Conservation (phyloP, 1,284 basidiomycete genomes). For the Microbotryum silenes-acaulis region DNA sequence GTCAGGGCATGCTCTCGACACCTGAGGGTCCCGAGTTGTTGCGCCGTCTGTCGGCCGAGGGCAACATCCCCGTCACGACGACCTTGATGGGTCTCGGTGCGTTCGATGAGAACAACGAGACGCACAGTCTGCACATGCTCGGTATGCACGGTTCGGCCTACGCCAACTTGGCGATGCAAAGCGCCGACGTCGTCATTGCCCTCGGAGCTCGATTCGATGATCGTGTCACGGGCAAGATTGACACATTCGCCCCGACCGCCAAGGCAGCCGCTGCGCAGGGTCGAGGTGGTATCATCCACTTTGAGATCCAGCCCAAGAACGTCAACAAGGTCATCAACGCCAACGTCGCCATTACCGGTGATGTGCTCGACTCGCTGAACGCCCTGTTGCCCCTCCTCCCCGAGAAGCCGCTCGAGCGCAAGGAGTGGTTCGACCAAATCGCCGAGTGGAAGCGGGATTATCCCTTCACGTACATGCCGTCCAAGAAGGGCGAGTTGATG, state of each 20-base stretch:
- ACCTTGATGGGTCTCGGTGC: constrained; percentile 92
- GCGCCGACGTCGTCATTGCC: constrained; percentile 94
- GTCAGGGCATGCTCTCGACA: constrained; percentile 79
- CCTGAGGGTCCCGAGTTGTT: constrained; percentile 77
- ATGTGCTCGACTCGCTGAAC: constrained; percentile 76
- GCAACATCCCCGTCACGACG: constrained; percentile 94
- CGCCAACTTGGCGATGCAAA: constrained; percentile 94
- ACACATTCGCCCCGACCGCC: constrained; percentile 83
- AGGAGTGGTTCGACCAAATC: constrained; percentile 76
- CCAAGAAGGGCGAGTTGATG: constrained; percentile 57
- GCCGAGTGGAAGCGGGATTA: constrained; percentile 76
- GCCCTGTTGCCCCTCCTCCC: constrained; percentile 71
- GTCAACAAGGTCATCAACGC: constrained; percentile 98
- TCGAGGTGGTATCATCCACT: constrained; percentile 94
- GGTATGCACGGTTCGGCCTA: constrained; percentile 98
- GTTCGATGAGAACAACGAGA: constrained; percentile 81
- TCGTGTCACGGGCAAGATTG: constrained; percentile 89
- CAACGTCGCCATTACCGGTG: constrained; percentile 85
- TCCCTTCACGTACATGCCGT: constrained; percentile 81
- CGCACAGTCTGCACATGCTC: constrained; percentile 85
- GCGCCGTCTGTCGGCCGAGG: constrained; percentile 67
- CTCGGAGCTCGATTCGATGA: constrained; percentile 95
- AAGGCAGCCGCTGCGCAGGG: constrained; percentile 76
- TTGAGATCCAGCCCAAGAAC: constrained; percentile 98
- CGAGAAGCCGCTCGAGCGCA: constrained; percentile 51